These are phyloP conservation scores for Magnaporthiopsis rhizophila DNA, from an alignment of 2,329 filamentous ascomycete species.

Conservation along the genomic window DNA sequence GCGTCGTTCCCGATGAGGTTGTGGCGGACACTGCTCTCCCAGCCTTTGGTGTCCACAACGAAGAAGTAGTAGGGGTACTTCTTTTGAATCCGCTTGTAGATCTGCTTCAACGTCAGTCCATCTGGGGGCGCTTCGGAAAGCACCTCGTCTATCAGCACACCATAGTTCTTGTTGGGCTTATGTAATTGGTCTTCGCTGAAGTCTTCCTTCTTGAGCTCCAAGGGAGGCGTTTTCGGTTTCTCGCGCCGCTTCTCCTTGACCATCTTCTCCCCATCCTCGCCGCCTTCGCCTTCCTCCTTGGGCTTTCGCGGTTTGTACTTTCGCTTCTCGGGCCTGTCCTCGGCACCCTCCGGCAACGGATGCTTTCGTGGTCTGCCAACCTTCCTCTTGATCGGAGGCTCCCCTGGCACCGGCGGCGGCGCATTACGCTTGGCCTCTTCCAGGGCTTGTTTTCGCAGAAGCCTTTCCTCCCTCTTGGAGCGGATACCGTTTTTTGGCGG, in stretches of 20 bases:
- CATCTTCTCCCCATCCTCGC: slow-evolving; percentile 46
- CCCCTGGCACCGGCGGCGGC: slow-evolving; percentile 36
- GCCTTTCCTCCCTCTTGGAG: slow-evolving; percentile 66
- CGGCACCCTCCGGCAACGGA: slow-evolving; percentile 47
- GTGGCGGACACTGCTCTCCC: slow-evolving; percentile 58
- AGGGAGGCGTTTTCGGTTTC: slow-evolving; percentile 54
- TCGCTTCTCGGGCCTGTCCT: slow-evolving; percentile 51
- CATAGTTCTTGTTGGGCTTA: slow-evolving; percentile 56
- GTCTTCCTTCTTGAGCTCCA: slow-evolving; percentile 45
- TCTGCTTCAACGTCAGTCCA: slow-evolving; percentile 51
- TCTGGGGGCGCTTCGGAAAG: slow-evolving; percentile 44
- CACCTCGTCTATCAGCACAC: slow-evolving; percentile 52
- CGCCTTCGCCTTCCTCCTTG: slow-evolving; percentile 33
- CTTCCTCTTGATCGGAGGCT: slow-evolving; percentile 52
- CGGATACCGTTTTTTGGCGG: slow-evolving; percentile 78
- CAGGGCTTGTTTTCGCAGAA: slow-evolving; percentile 51
- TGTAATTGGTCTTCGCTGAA: slow-evolving; percentile 51
- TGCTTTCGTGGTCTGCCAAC: slow-evolving; percentile 59
- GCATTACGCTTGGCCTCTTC: slow-evolving; percentile 43
- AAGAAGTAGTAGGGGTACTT: slow-evolving; percentile 54
- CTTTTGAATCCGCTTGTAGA: slow-evolving; percentile 53
- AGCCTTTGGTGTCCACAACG: slow-evolving; percentile 53
- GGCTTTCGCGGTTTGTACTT: slow-evolving; percentile 55
- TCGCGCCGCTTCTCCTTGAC: slow-evolving; percentile 52
- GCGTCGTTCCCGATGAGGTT: slow-evolving; percentile 55